Base-by-base conservation (phyloP, 306 rosid species). In the Acmispon strigosus region DNA sequence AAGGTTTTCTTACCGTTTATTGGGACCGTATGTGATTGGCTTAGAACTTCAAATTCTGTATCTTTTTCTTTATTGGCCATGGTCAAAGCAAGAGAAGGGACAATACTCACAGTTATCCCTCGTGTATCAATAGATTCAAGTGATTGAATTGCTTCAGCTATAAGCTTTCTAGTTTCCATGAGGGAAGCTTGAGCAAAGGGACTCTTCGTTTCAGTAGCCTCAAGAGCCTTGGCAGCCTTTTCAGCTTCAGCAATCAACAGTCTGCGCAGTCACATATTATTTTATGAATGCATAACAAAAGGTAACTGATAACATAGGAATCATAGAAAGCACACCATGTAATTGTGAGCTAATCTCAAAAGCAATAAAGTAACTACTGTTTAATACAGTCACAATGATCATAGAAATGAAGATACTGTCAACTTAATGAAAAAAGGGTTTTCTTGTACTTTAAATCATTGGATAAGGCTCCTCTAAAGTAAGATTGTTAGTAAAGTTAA, bases 171-270 rank as follows among this genome's bases (percentile, higher is more conserved):
- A 12, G 88, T 82, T 81, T 87, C 96, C 8, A 84, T 13, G 32
- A 90, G 88, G 66, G 94, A 86, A 82, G 94, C 90, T 75, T 66
- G 91, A 69, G 91, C 91, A 49, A 82, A 49, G 19, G 88, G 87
- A 70, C 91, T 90, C 82, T 71, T 86, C 11, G 55, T 66, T 15
- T 89, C 91, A 18, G 94, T 85, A 56, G 74, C 80, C 82, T 87
- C 94, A 51, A 90, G 91, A 61, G 80, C 91, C 64, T 57, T 72
- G 68, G 96, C 89, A 4, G 96, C 96, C 70, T 87, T 90, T 79
- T 90, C 89, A 57, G 94, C 94, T 86, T 86, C 94, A 39, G 83
- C 85, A 82, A 90, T 90, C 86, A 87, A 79, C 61, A 81, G 74
- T 66, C 96, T 90, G 82, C 76, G 50, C 43, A 82, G 65, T 56